Conservation (phyloP, 1,139 yeast genomes). For the Taiozyma sp. region DNA sequence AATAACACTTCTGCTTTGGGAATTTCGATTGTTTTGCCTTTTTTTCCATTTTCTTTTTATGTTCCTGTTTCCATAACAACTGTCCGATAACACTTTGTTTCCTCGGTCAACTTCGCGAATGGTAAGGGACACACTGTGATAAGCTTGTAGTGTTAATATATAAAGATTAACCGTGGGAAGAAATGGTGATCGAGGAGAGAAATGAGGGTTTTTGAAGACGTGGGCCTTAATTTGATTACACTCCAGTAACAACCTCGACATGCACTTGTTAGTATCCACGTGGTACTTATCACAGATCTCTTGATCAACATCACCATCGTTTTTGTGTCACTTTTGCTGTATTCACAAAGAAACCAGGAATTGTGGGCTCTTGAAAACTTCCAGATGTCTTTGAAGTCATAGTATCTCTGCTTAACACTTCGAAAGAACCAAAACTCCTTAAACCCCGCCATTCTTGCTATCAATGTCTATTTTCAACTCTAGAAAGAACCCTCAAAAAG, state of each 20-base stretch:
- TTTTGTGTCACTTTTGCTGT: background rate
- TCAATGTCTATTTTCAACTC: slow-evolving; percentile 8
- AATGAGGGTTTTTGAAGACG: too few species aligned
- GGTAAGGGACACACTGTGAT: background rate
- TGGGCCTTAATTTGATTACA: too few species aligned
- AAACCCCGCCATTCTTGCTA: background rate
- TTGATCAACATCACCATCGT: background rate
- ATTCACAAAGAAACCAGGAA: background rate
- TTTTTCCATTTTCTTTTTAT: background rate
- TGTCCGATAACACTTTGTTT: background rate
- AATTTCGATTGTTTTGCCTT: background rate
- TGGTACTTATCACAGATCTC: background rate
- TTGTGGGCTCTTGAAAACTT: background rate
- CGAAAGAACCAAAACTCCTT: background rate
- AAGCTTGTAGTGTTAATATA: background rate
- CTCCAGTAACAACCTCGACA: too few species aligned
- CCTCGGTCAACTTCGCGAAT: background rate
- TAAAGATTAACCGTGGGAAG: too few species aligned
- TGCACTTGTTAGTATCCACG: background rate
- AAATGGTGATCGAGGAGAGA: too few species aligned
- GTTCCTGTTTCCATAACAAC: background rate
- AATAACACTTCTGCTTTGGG: background rate
- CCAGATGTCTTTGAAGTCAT: background rate
- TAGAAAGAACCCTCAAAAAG: slow-evolving; percentile 1
- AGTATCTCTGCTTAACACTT: background rate